Evolutionary conservation across 345 rosid genomes (phyloP), one percentile per base, ranked within the genome.

Genomic region (Salix dunnii): DNA sequence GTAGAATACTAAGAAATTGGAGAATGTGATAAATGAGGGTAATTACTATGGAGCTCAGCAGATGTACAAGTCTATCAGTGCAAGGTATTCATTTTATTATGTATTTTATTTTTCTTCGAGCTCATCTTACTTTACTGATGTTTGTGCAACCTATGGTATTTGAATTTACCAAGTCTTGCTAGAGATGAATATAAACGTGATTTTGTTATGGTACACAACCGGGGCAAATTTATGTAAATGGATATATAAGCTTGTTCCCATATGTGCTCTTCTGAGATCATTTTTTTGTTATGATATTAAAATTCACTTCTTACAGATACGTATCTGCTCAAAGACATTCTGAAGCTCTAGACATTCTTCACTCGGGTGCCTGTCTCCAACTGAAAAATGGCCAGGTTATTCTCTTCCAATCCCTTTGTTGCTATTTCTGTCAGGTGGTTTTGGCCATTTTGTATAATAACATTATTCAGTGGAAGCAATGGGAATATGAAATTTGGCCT

Each of bases 1-100:
- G 84, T 85, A 96, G 97, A 91, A 88, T 81, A 86, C 93, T 80
- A 94, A 86, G 73, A 96, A 96, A 83, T 78, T 96, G 82, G 85
- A 83, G 87, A 92, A 92, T 82, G 84, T 82, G 77, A 78, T 96
- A 73, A 86, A 84, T 48, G 97, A 86, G 51, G 96, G 99, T 49
- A 91, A 96, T 84, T 85, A 10, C 83, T 96, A 96, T 88, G 98
- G 99, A 83, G 97, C 98, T 64, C 96, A 91, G 48, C 97, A 96
- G 92, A 96, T 96, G 96, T 96, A 92, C 84, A 93, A 92, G 87
- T 91, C 96, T 9, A 87, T 90, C 68, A 89, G 96, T 78, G 91
- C 98, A 48, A 85, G 99, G 99, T 93, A 84, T 12, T 58, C 11
- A 0, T 58, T 58, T 58, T 3, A 58, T 25, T 25, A 14, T 58